Evolutionary conservation across 768 basidiomycete species (phyloP), one percentile per base, ranked within the genome.

Genomic region (Boletus subparvulus): DNA sequence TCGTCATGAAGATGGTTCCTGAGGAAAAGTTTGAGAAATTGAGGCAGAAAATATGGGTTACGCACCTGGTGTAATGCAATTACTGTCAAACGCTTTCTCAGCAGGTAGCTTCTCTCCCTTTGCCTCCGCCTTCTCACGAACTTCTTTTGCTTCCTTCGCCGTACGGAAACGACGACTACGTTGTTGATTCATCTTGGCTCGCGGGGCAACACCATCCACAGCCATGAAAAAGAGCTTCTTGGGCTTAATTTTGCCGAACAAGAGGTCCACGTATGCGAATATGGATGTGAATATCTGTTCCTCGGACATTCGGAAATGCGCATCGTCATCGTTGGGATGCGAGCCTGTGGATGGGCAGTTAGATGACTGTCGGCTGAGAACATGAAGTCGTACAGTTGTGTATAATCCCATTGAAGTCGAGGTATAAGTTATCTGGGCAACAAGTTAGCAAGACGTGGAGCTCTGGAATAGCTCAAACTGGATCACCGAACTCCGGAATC

Each of bases 151-250:
- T 72, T 98, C 96, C 74, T 90, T 93, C 8, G 95, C 95, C 0
- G 95, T 94, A 54, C 96, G 79, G 77, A 98, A 99, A 45, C 95
- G 85, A 39, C 96, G 80, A 69, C 90, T 88, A 19, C 96, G 86
- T 69, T 98, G 96, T 73, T 98, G 96, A 70, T 99, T 99, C 96
- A 98, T 97, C 82, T 99, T 98, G 35, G 96, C 96, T 45, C 96
- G 79, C 5, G 96, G 96, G 0, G 96, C 96, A 14, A 98, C 95
- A 47, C 96, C 96, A 70, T 98, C 97, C 45, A 99, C 88, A 26
- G 96, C 97, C 90, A 99, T 96, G 74, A 97, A 98, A 73, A 98
- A 98, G 13, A 97, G 77, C 69, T 98, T 97, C 80, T 92, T 89
- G 1, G 97, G 97, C 71, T 95, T 98, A 60, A 99, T 98, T 77